A percentile compares a stretch with the other conserved stretches of the same genome.
phyloP scores from a whole-genome alignment of 306 rosid genomes.

The Castanea sativa region DNA sequence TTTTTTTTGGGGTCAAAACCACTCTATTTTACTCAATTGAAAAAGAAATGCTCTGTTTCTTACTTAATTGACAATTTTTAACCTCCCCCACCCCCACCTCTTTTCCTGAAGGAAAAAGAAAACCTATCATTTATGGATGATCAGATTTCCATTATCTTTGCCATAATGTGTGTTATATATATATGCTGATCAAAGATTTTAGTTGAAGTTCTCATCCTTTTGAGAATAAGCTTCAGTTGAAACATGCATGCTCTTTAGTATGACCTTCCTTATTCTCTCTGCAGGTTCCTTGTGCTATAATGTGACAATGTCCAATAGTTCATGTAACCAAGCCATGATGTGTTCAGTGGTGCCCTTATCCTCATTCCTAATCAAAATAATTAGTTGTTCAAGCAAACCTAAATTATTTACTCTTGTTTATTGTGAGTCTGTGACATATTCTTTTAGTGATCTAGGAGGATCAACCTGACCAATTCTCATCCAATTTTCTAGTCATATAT shows the following conservation, averaged over 20 bases:
- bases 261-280: conserved; percentile 8
- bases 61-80: not conserved
- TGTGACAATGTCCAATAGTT: not conserved
- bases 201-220: conserved; percentile 8
- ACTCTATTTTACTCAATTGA: not conserved
- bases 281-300: not conserved
- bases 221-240: conserved; percentile 14
- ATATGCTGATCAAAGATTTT: conserved; percentile 17
- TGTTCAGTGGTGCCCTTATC: not conserved
- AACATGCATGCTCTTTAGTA: not conserved
- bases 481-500: not conserved
- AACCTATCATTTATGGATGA: not conserved
- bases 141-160: not conserved
- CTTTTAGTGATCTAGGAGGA: not conserved
- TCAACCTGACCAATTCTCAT: not conserved
- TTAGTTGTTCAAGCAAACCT: not conserved
- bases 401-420: not conserved
- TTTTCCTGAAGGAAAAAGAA: not conserved
- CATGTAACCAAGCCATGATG: not conserved
- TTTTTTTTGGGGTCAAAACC: not conserved
- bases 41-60: not conserved
- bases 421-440: not conserved
- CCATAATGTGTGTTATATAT: not conserved
- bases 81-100: not conserved
- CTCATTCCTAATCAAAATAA: not conserved